Conservation (phyloP, 1,139 yeast species). For the Candida smagusa region DNA sequence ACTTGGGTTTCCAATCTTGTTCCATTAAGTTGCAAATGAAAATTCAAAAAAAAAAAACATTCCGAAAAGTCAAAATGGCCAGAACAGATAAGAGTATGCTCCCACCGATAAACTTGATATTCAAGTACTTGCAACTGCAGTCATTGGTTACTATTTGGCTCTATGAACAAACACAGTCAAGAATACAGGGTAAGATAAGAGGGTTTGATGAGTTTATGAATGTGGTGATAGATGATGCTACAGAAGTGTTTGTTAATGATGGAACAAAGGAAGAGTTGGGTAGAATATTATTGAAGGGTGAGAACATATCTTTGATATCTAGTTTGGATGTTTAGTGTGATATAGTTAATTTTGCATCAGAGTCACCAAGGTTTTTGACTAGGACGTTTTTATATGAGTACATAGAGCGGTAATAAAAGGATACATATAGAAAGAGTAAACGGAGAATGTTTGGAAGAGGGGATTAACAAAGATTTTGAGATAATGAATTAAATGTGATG, state of each 20-base stretch:
- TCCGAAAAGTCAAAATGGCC: constrained; percentile 3
- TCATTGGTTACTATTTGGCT: constrained; percentile 81
- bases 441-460: too few relatives aligned
- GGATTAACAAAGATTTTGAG: too few relatives aligned
- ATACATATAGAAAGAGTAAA: too few relatives aligned
- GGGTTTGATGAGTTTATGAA: constrained; percentile 99
- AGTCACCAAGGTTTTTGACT: too few relatives aligned
- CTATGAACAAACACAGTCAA: constrained; percentile 73
- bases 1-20: constrained; percentile 36
- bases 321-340: constrained; percentile 39
- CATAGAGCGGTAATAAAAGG: too few relatives aligned
- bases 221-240: constrained; percentile 86
- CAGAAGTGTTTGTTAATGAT: constrained; percentile 52
- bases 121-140: constrained; percentile 82
- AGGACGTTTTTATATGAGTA: too few relatives aligned
- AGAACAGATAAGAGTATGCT: constrained; percentile 45
- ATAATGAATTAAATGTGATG: too few relatives aligned
- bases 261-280: constrained; percentile 43
- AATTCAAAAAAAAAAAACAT: not conserved
- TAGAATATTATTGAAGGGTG: constrained; percentile 82
- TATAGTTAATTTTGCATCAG: not conserved
- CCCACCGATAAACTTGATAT: constrained; percentile 90
- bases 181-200: constrained; percentile 78
- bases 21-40: constrained; percentile 1
- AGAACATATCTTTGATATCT: constrained; percentile 81